These are phyloP conservation scores for Amphibolis antarctica DNA, from an alignment of 106 monocot genomes.

Conservation along the genomic window DNA sequence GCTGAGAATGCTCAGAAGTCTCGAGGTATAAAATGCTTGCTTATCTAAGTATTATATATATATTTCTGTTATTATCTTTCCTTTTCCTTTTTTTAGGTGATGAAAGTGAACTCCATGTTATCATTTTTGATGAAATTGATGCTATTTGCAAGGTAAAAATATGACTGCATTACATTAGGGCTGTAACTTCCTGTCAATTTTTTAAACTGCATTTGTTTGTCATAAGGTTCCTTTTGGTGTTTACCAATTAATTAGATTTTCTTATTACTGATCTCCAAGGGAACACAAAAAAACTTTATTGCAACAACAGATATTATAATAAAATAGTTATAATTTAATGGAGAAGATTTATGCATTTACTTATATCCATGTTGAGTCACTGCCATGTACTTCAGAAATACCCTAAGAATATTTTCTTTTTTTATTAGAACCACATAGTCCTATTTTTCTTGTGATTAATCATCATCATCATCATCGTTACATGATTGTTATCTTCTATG, in stretches of 20 bases:
- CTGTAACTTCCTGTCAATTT: no score
- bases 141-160: conserved; percentile 93
- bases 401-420: neutral
- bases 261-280: no score
- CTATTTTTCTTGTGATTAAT: neutral
- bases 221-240: no score
- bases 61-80: neutral
- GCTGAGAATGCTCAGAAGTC: conserved; percentile 87
- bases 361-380: neutral
- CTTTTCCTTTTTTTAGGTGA: conserved; percentile 50
- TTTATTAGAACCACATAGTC: neutral
- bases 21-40: conserved; percentile 32
- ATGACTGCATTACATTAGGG: neutral
- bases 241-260: no score
- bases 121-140: conserved; percentile 99
- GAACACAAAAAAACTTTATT: no score
- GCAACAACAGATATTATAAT: no score
- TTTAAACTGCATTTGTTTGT: no score
- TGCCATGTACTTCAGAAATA: neutral
- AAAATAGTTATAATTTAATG: neutral
- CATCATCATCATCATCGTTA: no score
- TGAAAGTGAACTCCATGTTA: conserved; percentile 96
- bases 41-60: neutral
- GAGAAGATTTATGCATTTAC: neutral
- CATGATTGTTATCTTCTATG: no score